Base-by-base conservation (phyloP, 805 yeast species). In the Yamadazyma laniorum region DNA sequence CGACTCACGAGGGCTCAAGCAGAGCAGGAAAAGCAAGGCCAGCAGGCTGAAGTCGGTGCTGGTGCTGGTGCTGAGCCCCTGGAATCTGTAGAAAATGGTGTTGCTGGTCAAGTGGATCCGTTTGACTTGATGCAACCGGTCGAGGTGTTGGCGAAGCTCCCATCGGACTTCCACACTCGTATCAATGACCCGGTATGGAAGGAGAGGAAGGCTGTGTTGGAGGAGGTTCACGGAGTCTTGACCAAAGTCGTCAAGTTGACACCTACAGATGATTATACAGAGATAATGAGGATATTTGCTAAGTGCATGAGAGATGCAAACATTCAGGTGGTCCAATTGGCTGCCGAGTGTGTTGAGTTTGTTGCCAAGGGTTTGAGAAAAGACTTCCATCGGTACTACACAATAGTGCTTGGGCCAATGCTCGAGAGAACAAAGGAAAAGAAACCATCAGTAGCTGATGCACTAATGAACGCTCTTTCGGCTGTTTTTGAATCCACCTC, bases 351-450 rank as follows among this genome's bases (percentile, higher is more conserved):
- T 31, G 63, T 82, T 14, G 77, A 72, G 38, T 59, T 60, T 21
- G 56, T 91, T 23, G 85, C 87, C 1, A 71, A 70, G 21, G 95
- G 95, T 1, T 65, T 93, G 32, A 70, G 80, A 39, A 48, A 57
- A 1, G 67, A 64, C 4, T 87, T 86, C 52, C 70, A 65, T 16
- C 73, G 66, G 43, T 83, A 84, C 56, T 73, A 67, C 30, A 42
- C 66, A 1, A 50, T 71, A 1, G 72, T 86, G 2, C 64, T 87
- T 18, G 59, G 63, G 2, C 81, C 93, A 0, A 59, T 85, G 40
- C 60, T 93, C 29, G 96, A 88, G 48, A 74, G 97, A 50, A 77
- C 86, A 11, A 90, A 88, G 54, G 99, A 93, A 57, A 89, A 85
- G 66, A 91, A 91, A 53, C 81, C 76, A 18, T 66, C 82, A 3